Evolutionary conservation across 305 asterid genomes (phyloP).

Genomic region (Nicotiana rustica): DNA sequence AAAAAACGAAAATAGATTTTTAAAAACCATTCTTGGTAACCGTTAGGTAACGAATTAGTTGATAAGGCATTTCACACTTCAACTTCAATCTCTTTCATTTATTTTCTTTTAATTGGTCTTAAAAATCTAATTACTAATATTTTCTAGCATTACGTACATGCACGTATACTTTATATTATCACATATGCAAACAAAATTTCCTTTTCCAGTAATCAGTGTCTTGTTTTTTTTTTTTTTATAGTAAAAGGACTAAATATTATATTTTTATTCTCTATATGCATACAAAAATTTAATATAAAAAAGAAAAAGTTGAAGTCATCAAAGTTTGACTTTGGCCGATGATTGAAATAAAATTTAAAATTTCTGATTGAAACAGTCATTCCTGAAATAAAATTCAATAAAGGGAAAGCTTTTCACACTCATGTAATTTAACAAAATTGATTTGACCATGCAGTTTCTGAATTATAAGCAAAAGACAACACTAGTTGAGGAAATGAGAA

Average conservation of each 20-base stretch:
- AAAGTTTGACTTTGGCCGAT: constrained; percentile 27
- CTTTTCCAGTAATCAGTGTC: constrained; percentile 14
- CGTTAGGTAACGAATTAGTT: constrained; percentile 32
- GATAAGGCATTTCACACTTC: constrained; percentile 22
- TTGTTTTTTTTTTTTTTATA: not conserved
- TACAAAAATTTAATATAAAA: not conserved
- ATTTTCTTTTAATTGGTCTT: not conserved
- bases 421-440: not conserved
- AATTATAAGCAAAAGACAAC: not conserved
- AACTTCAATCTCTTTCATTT: not conserved
- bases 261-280: not conserved
- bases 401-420: constrained; percentile 4
- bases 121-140: not conserved
- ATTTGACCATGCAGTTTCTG: not conserved
- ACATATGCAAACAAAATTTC: not conserved
- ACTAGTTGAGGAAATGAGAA: not conserved
- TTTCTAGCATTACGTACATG: not conserved
- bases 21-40: not conserved
- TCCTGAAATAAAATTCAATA: not conserved
- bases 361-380: not conserved
- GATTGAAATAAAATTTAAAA: not conserved
- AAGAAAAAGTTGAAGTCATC: constrained; percentile 11
- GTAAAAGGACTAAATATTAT: not conserved
- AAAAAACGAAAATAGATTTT: not conserved
- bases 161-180: constrained; percentile 18